Evolutionary conservation across 495 filamentous ascomycete genomes (phyloP), one percentile per base, ranked within the genome.

Genomic region (Penicillium alfredii): DNA sequence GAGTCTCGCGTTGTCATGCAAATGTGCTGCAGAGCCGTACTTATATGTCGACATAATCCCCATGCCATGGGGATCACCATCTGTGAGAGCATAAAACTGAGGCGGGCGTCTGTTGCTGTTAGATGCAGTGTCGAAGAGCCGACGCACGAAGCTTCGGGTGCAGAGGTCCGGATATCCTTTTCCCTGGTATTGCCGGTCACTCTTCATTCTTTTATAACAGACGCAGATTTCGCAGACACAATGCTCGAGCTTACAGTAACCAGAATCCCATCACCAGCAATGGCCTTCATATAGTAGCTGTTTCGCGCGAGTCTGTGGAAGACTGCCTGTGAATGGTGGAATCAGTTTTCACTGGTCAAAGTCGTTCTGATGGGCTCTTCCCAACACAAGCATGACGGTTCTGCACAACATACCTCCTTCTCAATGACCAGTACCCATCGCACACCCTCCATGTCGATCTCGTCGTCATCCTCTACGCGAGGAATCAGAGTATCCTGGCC

Each of bases 161-260:
- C 74, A 70, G 15, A 95, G 68, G 50, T 98, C 92, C 0, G 92
- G 89, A 57, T 93, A 97, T 0, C 92, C 92, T 68, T 95, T 97
- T 1, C 77, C 86, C 86, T 50, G 16, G 1, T 15, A 6, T 31
- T 25, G 10, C 6, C 27, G 17, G 8, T 40, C 7, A 37, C 35
- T 5, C 14, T 14, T 19, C n/a, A 5, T 32, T 17, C 1, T 9
- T 13, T 7, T 2, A 12, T n/a, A n/a, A n/a, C n/a, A n/a, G n/a
- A n/a, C n/a, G n/a, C n/a, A n/a, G n/a, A n/a, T n/a, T n/a, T n/a
- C n/a, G n/a, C n/a, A n/a, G n/a, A n/a, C n/a, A n/a, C 14, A 17
- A 21, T 22, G 21, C 3, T 19, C n/a, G 19, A 8, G 22, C 69
- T 46, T 60, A 81, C 84, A 1, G 85, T 88, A 33, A 93, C 56